A percentile compares a stretch with the other conserved stretches of the same genome.
Conservation (phyloP, 164 flowering plant species). For the Saururus chinensis region DNA sequence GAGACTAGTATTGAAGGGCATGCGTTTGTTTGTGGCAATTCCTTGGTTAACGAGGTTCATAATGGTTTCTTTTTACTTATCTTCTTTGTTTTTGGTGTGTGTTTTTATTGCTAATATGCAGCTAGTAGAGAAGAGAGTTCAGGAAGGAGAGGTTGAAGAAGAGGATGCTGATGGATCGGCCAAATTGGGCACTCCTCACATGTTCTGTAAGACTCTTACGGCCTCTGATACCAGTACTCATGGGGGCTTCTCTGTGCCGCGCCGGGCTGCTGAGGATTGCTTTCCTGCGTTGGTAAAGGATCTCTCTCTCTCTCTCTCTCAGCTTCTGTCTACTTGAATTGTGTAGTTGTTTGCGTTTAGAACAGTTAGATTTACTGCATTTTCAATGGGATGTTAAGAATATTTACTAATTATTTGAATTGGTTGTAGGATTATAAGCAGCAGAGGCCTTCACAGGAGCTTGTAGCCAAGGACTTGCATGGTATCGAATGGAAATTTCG, state of each 20-base stretch:
- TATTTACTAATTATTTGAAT: not conserved
- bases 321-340: not conserved
- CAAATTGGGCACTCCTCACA: conserved; percentile 68
- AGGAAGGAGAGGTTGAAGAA: conserved; percentile 36
- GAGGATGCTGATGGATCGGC: conserved; percentile 37
- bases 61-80: conserved; percentile 1
- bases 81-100: not conserved
- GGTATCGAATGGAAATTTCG: conserved; percentile 87
- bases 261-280: conserved; percentile 98
- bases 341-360: not conserved
- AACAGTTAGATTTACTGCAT: not conserved
- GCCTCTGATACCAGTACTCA: conserved; percentile 99
- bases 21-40: not conserved
- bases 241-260: conserved; percentile 99
- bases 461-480: conserved; percentile 89
- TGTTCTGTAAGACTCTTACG: conserved; percentile 98
- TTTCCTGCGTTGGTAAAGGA: conserved; percentile 83
- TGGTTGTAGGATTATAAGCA: conserved; percentile 70
- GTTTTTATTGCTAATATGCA: not conserved
- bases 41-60: not conserved
- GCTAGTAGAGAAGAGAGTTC: conserved; percentile 50
- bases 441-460: conserved; percentile 98
- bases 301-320: not conserved
- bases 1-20: not conserved
- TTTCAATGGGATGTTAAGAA: not conserved